Base-by-base conservation (phyloP, 306 rosid genomes). In the Macrotyloma uniflorum region DNA sequence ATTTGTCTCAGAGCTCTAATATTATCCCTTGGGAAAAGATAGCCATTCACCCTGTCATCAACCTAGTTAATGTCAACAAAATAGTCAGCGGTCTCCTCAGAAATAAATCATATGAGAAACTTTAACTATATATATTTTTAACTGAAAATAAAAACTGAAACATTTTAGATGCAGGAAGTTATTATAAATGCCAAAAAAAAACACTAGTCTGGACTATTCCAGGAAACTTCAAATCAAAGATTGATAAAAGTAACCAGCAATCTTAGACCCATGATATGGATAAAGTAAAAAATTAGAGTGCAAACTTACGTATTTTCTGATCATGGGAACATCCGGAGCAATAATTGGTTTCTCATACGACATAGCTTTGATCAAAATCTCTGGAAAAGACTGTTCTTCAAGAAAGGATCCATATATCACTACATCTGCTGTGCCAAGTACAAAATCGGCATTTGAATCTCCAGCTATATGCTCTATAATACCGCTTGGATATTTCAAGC, bases 1-100 rank as follows among this genome's bases (percentile, higher is more conserved):
- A 91, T 86, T 84, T 91, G 87, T 30, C 89, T 83, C 71, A 96
- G 82, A 79, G 77, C 83, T 69, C 43, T 77, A 16, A 77, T 76
- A 79, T 91, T 85, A 61, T 91, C 93, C 90, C 83, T 91, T 10
- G 97, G 96, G 73, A 84, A 96, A 76, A 96, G 85, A 83, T 85
- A 96, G 30, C 99, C 97, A 67, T 89, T 96, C 83, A 93, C 99
- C 89, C 91, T 81, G 85, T 93, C 92, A 36, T 90, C 91, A 64
- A 96, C 97, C 99, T 96, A 83, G 83, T 67, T 22, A 79, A 84
- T 78, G 73, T 75, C 33, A 55, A 71, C 70, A 85, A 70, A 50
- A 46, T 23, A 59, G 88, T 92, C 71, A 89, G 89, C 73, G 65
- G 57, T 81, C 71, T 77, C 74, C 55, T 70, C 53, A 40, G 58